Evolutionary conservation across 2,329 filamentous ascomycete genomes (phyloP).

Genomic region (Hortaea werneckii): DNA sequence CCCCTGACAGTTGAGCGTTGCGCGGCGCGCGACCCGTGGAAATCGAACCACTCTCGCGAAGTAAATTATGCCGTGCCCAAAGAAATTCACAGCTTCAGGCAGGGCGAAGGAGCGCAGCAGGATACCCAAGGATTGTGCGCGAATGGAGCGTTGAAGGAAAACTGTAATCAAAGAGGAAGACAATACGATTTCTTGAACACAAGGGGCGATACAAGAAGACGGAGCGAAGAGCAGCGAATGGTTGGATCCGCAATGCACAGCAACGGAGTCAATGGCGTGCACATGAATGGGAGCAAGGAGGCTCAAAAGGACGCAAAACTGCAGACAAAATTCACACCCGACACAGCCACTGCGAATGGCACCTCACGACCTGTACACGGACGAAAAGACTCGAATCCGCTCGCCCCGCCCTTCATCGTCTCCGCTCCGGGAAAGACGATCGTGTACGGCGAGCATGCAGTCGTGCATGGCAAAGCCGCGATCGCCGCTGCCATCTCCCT

Average conservation of each 20-base stretch:
- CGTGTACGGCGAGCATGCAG: constrained; percentile 93
- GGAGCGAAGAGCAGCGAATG: background rate
- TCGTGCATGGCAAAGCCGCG: constrained; percentile 93
- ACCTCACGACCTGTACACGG: background rate
- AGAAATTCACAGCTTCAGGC: background rate
- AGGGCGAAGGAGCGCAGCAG: background rate
- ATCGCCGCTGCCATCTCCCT: constrained; percentile 93
- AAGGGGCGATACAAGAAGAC: background rate
- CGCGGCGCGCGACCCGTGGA: background rate
- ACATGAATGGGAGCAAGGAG: background rate
- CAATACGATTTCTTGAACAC: background rate
- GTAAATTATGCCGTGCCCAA: background rate
- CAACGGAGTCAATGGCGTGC: background rate
- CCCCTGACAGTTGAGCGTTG: background rate
- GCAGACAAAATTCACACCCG: background rate
- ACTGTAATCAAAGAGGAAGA: background rate
- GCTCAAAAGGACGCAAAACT: background rate
- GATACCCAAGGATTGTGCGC: background rate
- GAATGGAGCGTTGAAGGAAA: constrained; percentile 1
- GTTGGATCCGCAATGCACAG: background rate
- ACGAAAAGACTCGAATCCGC: constrained; percentile 35
- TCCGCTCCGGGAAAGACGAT: constrained; percentile 97
- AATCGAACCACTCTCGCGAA: background rate
- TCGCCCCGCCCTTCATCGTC: constrained; percentile 90
- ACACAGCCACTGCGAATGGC: background rate